Base-by-base conservation (phyloP, 306 rosid species). In the Cucumis melo region DNA sequence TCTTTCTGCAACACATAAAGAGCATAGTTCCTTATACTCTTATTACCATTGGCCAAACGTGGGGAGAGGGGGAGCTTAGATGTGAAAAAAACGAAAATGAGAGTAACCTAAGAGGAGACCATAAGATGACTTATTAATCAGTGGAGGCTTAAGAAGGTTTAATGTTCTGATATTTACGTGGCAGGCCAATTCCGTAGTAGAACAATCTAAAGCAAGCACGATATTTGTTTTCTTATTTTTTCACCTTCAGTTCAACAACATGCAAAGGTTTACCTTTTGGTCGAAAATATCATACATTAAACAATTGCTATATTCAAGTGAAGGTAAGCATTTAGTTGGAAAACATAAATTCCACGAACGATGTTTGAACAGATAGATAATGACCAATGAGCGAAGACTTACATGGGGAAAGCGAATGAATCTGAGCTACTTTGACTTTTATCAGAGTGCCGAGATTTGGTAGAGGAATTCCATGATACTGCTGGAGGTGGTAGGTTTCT, bases 361-460 rank as follows among this genome's bases (percentile, higher is more conserved):
- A 57, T n/a, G 54, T 75, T 75, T 20, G 10, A 20, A 20, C 17
- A 34, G 21, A 75, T 50, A 75, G 51, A 57, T 34, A 23, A 32
- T 32, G 59, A 48, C 39, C 20, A 23, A 32, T 32, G 71, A 48
- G 42, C 23, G n/a, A 32, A 23, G 82, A 82, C 97, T 86, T 80
- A 94, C 98, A 82, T 58, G 77, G 93, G 91, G 55, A 84, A 84
- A 78, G 89, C 84, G 76, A 80, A 86, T 74, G 95, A 79, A 27
- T 24, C 60, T 1, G 34, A 8, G 54, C 81, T 83, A 60, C 58
- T 39, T 79, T 48, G 85, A 77, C 84, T 86, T 27, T 41, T 85
- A 42, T 78, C 81, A 10, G 91, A 82, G 61, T 9, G 84, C 56
- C 24, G 75, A 48, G 91, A 84, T 21, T 13, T 68, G 75, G 29